Conservation (phyloP, 768 basidiomycete genomes). For the Trametes punicea region DNA sequence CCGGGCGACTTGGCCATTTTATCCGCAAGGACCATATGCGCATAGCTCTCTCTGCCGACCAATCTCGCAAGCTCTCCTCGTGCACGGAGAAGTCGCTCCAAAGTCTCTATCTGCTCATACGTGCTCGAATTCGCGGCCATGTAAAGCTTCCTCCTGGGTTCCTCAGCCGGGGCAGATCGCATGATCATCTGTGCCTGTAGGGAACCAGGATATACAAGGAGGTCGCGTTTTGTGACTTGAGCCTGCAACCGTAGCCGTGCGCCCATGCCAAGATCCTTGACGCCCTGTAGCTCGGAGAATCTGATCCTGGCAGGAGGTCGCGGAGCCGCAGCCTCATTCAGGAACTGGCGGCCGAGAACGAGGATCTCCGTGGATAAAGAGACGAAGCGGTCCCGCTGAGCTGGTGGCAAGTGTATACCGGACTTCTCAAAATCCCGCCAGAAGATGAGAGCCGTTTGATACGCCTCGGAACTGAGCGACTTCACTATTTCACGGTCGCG, state of each 20-base stretch:
- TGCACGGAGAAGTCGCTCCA: conserved; percentile 73
- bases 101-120: conserved; percentile 64
- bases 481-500: conserved; percentile 63
- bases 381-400: conserved; percentile 78
- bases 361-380: conserved; percentile 87
- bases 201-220: conserved; percentile 81
- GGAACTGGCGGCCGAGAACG: conserved; percentile 81
- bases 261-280: conserved; percentile 78
- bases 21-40: conserved; percentile 81
- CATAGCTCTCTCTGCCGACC: conserved; percentile 84
- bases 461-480: conserved; percentile 69
- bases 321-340: conserved; percentile 60
- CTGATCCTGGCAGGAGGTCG: conserved; percentile 67
- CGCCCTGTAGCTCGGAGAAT: conserved; percentile 63
- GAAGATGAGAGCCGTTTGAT: conserved; percentile 88
- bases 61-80: conserved; percentile 81
- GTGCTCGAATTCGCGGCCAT: conserved; percentile 78
- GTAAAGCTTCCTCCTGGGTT: conserved; percentile 78
- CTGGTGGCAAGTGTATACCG: conserved; percentile 82
- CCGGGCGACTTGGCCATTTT: conserved; percentile 98
- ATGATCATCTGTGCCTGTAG: conserved; percentile 93
- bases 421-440: conserved; percentile 98
- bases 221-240: conserved; percentile 68
- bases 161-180: conserved; percentile 82
- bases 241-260: conserved; percentile 71